Evolutionary conservation across 78 protist genomes (phyloP), one percentile per base, ranked within the genome.

Genomic region (Dictyostelium capitatum): DNA sequence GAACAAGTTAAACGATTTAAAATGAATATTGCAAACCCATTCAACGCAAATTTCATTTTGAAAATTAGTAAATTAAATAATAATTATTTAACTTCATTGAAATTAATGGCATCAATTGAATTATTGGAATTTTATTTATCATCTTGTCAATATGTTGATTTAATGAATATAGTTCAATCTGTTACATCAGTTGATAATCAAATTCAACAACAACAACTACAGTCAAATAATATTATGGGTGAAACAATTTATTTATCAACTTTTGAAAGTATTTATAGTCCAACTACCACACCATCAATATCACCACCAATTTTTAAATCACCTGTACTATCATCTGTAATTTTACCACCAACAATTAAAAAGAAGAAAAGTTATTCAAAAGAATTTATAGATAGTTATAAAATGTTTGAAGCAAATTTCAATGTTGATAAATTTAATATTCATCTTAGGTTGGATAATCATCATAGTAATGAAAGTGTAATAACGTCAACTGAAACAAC

Each of bases 1-100:
- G 43, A 64, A 51, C 84, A 64, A n/a, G 79, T 87, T 20, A 23
- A 53, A 25, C 77, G 51, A 12, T 77, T 75, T 64, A 37, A 79
- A 6, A 87, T 87, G 93, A 87, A 87, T 37, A 87, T 87, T 37
- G 93, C 93, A 10, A 77, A 74, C 37, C 93, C 93, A 28, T 87
- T 87, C 17, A 77, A 87, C 51, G 93, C 93, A 6, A 64, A 77
- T 20, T 77, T 87, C 51, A 20, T 30, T 4, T 51, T 87, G 23
- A 87, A 87, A 46, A 43, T 87, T 8, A 77, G 84, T 25, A 74
- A 65, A 87, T 19, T 87, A 15, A 12, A 51, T 11, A 87, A 87
- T 50, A 79, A 87, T 7, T 48, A 64, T 41, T 20, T 87, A 32
- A 87, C 93, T 7, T 70, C 82, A 1, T 17, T 87, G 28, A 87